Percentiles rank a stretch among this genome's conserved stretches.
phyloP scores from a whole-genome alignment of 306 rosid genomes.

The Castanea sativa region DNA sequence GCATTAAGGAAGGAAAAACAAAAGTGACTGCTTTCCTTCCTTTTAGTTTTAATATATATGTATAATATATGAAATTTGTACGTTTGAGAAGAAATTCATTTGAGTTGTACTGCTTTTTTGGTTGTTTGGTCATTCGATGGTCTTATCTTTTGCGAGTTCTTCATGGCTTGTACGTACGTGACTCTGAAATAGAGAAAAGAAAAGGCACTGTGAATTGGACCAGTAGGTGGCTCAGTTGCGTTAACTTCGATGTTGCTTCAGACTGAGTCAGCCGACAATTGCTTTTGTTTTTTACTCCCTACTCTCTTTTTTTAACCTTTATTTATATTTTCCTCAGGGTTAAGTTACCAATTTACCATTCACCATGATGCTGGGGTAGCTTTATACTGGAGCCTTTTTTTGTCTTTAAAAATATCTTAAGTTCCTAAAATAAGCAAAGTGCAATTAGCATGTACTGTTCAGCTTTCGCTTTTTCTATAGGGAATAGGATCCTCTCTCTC shows the following conservation, averaged over 20 bases:
- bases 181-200: background rate
- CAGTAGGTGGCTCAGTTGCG: constrained; percentile 16
- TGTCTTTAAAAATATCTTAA: background rate
- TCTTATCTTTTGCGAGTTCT: background rate
- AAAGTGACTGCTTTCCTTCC: background rate
- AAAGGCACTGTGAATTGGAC: constrained; percentile 6
- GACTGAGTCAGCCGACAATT: constrained; percentile 27
- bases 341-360: background rate
- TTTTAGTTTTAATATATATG: background rate
- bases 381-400: background rate
- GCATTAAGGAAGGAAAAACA: background rate
- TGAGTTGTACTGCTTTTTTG: background rate
- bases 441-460: too few relatives aligned
- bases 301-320: constrained; percentile 16
- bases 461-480: background rate
- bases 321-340: constrained; percentile 7
- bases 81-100: background rate
- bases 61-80: too few relatives aligned
- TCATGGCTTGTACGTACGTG: constrained; percentile 13
- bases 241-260: constrained; percentile 30
- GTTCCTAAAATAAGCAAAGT: too few relatives aligned
- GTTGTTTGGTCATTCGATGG: background rate
- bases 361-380: background rate
- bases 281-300: too few relatives aligned
- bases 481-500: too few relatives aligned